Base-by-base conservation (phyloP, 1,139 yeast species). In the Suhomyces taliae region DNA sequence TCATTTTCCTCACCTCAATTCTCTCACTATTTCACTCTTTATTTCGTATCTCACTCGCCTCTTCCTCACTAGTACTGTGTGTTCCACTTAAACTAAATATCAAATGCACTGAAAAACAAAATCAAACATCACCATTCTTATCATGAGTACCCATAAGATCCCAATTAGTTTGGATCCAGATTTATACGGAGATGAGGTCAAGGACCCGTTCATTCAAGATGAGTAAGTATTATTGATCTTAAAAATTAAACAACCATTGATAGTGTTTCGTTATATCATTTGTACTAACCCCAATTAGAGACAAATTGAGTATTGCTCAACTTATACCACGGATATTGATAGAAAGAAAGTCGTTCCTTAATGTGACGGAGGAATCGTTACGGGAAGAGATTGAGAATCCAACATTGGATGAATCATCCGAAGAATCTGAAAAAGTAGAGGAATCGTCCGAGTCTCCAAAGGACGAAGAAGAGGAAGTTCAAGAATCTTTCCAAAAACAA, bases 351-450 rank as follows among this genome's bases (percentile, higher is more conserved):
- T 70, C 76, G 12, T 74, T 75, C 48, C 57, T 72, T 11, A 69
- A 76, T 44, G 64, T 87, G 14, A 78, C 85, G 0, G 95, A 87
- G 59, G 82, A 77, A 8, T 68, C 74, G 1, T 65, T 87, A 14
- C 53, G 63, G 39, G 65, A 67, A 36, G 87, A 82, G 53, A 73
- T 79, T 39, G 71, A 52, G 26, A 53, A 53, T 26, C 54, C 44
- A 27, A 43, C 32, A 31, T 56, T 51, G 14, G 59, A 56, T 26
- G 14, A 39, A 6, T 37, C 36, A 15, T 11, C 39, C 24, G 41
- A 35, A 14, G 41, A 38, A 9, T 36, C 45, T 7, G 45, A 31
- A 19, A 26, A 12, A 11, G 34, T 46, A 35, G 45, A 42, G 27
- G 46, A 43, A 4, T 36, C 40, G 14, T 24, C 19, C 11, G 36